Percentiles rank a stretch among this genome's conserved stretches.
Evolutionary conservation across 306 rosid genomes (phyloP).

Genomic region (Albizia julibrissin): DNA sequence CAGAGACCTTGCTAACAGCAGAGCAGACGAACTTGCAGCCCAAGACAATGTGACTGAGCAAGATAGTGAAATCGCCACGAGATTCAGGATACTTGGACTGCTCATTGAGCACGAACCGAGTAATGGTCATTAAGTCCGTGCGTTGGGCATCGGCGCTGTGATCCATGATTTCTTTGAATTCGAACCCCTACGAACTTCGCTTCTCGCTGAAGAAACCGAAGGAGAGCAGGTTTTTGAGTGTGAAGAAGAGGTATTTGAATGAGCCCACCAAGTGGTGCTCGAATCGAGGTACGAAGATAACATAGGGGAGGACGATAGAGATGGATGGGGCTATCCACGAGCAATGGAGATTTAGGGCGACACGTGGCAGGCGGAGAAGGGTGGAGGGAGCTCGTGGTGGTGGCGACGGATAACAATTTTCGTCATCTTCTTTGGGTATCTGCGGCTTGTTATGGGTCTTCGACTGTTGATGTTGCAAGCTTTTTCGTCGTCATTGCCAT

Average conservation of each 20-base stretch:
- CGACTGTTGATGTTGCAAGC: background rate
- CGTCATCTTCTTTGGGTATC: slow-evolving; percentile 26
- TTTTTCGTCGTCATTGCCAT: slow-evolving; percentile 36
- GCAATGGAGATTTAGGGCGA: background rate
- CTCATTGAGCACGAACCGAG: slow-evolving; percentile 86
- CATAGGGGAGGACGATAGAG: background rate
- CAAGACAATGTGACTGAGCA: slow-evolving; percentile 95
- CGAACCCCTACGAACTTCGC: background rate
- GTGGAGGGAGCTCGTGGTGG: slow-evolving; percentile 41
- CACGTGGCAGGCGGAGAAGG: slow-evolving; percentile 51
- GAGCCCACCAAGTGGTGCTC: slow-evolving; percentile 16
- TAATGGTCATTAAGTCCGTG: slow-evolving; percentile 96
- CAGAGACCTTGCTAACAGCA: slow-evolving; percentile 76
- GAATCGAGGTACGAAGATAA: slow-evolving; percentile 37
- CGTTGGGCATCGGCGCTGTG: slow-evolving; percentile 87
- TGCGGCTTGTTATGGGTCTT: background rate
- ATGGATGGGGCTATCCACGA: slow-evolving; percentile 44
- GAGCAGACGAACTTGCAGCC: slow-evolving; percentile 97
- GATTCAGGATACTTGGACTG: slow-evolving; percentile 85
- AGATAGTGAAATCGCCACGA: slow-evolving; percentile 91
- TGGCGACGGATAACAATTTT: slow-evolving; percentile 50
- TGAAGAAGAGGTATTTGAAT: background rate
- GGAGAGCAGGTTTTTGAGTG: background rate
- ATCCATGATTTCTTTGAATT: slow-evolving; percentile 53
- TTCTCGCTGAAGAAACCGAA: background rate